Base-by-base conservation (phyloP, 371 early-diverging fungal species). In the Mucor irregularis region DNA sequence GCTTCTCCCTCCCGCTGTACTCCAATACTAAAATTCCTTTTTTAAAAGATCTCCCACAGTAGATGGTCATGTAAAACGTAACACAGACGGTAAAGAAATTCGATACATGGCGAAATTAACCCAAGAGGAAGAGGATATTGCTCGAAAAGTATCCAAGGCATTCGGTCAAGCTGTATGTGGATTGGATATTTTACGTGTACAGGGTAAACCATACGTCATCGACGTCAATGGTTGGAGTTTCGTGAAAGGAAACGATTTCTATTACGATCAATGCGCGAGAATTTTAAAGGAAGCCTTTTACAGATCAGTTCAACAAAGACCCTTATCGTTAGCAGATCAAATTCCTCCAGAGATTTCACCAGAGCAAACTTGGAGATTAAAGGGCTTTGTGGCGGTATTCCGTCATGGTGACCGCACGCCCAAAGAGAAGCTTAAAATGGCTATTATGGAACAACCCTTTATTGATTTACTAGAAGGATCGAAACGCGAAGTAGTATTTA, bases 151-250 rank as follows among this genome's bases (percentile, higher is more conserved):
- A 22, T 87, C 88, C 49, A 64, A 74, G 11, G 90, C 91, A 9
- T 98, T 99, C 73, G 92, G 93, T 2, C 95, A 94, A 63, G 81
- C 86, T 5, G 92, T 99, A 1, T 99, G 99, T 65, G 99, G 99
- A 0, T 91, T 98, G 55, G 99, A 99, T 72, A 69, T 98, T 19
- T 71, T 99, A 49, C 87, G 99, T 5, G 87, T 87, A 2, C 69
- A 74, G 42, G 95, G 95, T 10, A 79, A 83, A 61, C 93, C 96
- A 4, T 93, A 89, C 70, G 96, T 98, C 8, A 97, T 99, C 64
- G 99, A 99, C 71, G 98, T 99, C 49, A 99, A 99, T 62, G 99
- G 99, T 8, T 99, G 99, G 99, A 94, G 95, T 24, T 99, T 99
- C 79, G 99, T 99, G 46, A 99, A 99, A 72, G 96, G 96, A 52